Base-by-base conservation (phyloP, 768 basidiomycete genomes). In the Leccinellum albellum region DNA sequence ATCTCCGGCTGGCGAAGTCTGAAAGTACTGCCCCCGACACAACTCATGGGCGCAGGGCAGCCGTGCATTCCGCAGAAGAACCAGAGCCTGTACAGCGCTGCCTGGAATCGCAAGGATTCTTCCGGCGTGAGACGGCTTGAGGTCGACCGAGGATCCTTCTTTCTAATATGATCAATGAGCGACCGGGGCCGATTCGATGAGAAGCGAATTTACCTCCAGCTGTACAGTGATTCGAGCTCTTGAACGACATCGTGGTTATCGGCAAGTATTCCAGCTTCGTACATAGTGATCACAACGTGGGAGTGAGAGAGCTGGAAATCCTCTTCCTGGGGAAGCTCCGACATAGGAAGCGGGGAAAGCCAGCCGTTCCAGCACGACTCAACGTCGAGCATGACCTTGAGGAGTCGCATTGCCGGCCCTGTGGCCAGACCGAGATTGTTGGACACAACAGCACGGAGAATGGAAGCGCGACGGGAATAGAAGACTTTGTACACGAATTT, bases 81-180 rank as follows among this genome's bases (percentile, higher is more conserved):
- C 65, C 65, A 70, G 14, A 67, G 60, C 9, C 72, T 65, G 52
- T 73, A 73, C 50, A 73, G 13, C 6, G 69, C 74, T 5, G 56
- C 44, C 9, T 59, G 60, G 44, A 75, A 74, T 8, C 63, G 66
- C n/a, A 60, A 35, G n/a, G 74, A 72, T 55, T 79, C 78, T 7
- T 21, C 24, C 2, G 44, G 28, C 12, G 72, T 60, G 8, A 78
- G 66, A n/a, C 54, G 61, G 54, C 72, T 75, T 15, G 54, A 64
- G 4, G 31, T 21, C n/a, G 68, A 74, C 15, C 62, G 58, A 9
- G 73, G 72, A 55, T 78, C 73, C 57, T 78, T 76, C 57, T 74
- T 53, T 52, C 78, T 78, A 33, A 24, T 35, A 44, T 14, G 4
- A 42, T 42, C 40, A 21, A 52, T 64, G 54, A 61, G 62, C 33